phyloP scores from a whole-genome alignment of 2,329 filamentous ascomycete species.

The Passalora sequoiae region DNA sequence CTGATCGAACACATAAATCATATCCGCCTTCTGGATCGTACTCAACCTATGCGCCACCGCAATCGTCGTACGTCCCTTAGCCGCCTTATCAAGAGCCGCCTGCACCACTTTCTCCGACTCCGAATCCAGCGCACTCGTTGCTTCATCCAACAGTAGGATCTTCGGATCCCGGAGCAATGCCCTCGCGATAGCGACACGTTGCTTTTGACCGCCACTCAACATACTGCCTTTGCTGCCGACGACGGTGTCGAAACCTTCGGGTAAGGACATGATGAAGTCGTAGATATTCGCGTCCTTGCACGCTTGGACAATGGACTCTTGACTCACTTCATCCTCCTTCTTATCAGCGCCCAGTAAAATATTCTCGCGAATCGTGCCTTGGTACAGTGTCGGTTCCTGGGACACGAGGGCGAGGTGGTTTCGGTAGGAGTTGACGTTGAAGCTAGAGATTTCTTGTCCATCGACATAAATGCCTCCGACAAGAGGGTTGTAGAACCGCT shows the following conservation, averaged over 20 bases:
- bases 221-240: slow-evolving; percentile 84
- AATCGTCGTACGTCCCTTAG: slow-evolving; percentile 69
- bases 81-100: slow-evolving; percentile 72
- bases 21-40: slow-evolving; percentile 89
- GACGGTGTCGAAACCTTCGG: slow-evolving; percentile 45
- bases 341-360: slow-evolving; percentile 69
- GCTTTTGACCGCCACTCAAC: slow-evolving; percentile 87
- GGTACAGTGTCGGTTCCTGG: slow-evolving; percentile 91
- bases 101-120: slow-evolving; percentile 77
- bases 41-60: slow-evolving; percentile 87
- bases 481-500: slow-evolving; percentile 90
- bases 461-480: slow-evolving; percentile 77
- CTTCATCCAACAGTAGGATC: slow-evolving; percentile 77
- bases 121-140: slow-evolving; percentile 62
- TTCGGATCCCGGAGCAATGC: slow-evolving; percentile 87
- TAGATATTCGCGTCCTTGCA: slow-evolving; percentile 90
- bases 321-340: slow-evolving; percentile 57
- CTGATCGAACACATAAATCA: slow-evolving; percentile 95
- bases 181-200: slow-evolving; percentile 87
- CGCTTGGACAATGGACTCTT: slow-evolving; percentile 68
- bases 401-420: slow-evolving; percentile 79
- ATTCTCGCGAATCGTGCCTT: slow-evolving; percentile 86
- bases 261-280: slow-evolving; percentile 81
- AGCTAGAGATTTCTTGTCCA: slow-evolving; percentile 69
- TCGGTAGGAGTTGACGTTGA: slow-evolving; percentile 85